Evolutionary conservation across 345 rosid species (phyloP).

Genomic region (Rubroshorea leprosula): DNA sequence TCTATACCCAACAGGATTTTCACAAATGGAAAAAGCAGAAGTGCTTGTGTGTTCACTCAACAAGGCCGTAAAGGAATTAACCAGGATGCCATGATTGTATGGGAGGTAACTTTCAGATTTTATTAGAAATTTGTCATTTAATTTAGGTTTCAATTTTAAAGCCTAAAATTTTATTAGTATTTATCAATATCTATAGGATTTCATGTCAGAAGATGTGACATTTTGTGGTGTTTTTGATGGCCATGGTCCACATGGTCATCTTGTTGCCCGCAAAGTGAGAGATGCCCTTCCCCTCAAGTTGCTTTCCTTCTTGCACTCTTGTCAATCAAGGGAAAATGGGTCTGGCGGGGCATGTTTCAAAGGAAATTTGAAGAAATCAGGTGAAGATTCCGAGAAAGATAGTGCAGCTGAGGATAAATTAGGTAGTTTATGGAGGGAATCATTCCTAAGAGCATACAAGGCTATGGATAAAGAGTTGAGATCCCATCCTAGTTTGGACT

Average conservation of each 20-base stretch:
- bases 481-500: slow-evolving; percentile 90
- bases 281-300: slow-evolving; percentile 81
- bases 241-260: slow-evolving; percentile 99
- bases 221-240: slow-evolving; percentile 98
- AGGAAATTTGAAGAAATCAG: slow-evolving; percentile 42
- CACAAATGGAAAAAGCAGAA: slow-evolving; percentile 74
- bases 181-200: slow-evolving; percentile 55
- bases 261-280: slow-evolving; percentile 93
- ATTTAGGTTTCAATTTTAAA: slow-evolving; percentile 9
- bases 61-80: slow-evolving; percentile 97
- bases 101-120: slow-evolving; percentile 77
- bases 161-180: slow-evolving; percentile 9
- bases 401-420: slow-evolving; percentile 41
- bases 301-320: slow-evolving; percentile 50
- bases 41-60: slow-evolving; percentile 90
- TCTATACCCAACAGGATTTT: slow-evolving; percentile 71
- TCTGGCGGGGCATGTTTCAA: slow-evolving; percentile 44
- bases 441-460: slow-evolving; percentile 80
- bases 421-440: slow-evolving; percentile 77
- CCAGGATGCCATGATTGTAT: slow-evolving; percentile 96
- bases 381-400: slow-evolving; percentile 44
- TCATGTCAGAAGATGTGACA: slow-evolving; percentile 77
- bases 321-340: slow-evolving; percentile 48
- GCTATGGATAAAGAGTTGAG: slow-evolving; percentile 96
- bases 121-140: slow-evolving; percentile 14